Conservation (phyloP, 179 eudicot genomes). For the Spinacia oleracea region DNA sequence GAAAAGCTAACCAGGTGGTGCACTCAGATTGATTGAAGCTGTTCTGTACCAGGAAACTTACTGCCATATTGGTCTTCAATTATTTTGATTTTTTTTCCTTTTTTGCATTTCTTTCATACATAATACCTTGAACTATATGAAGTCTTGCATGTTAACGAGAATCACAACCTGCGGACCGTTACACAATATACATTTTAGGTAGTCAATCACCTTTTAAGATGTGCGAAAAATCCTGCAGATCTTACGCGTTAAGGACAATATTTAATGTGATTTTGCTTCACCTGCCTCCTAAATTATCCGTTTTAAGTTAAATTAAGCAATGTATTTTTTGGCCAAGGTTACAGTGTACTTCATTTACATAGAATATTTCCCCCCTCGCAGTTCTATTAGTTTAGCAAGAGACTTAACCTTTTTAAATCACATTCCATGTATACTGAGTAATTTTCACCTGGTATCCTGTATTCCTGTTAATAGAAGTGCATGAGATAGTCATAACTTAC, state of each 20-base stretch:
- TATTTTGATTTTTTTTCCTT: constrained; percentile 3
- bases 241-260: not conserved
- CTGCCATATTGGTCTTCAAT: not conserved
- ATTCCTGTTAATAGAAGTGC: not conserved
- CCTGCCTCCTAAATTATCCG: not conserved
- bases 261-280: not conserved
- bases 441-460: not conserved
- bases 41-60: not conserved
- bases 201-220: too few species aligned
- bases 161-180: not conserved
- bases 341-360: not conserved
- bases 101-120: not conserved
- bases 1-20: not conserved
- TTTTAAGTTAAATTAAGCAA: not conserved
- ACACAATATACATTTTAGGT: too few species aligned
- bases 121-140: not conserved
- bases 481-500: not conserved
- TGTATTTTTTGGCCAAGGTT: not conserved
- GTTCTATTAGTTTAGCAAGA: not conserved
- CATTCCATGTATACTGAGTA: not conserved
- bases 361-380: not conserved
- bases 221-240: constrained; percentile 3
- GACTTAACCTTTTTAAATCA: not conserved
- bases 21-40: not conserved
- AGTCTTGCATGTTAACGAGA: not conserved